Conservation (phyloP, 768 basidiomycete species). For the Russula foetens region DNA sequence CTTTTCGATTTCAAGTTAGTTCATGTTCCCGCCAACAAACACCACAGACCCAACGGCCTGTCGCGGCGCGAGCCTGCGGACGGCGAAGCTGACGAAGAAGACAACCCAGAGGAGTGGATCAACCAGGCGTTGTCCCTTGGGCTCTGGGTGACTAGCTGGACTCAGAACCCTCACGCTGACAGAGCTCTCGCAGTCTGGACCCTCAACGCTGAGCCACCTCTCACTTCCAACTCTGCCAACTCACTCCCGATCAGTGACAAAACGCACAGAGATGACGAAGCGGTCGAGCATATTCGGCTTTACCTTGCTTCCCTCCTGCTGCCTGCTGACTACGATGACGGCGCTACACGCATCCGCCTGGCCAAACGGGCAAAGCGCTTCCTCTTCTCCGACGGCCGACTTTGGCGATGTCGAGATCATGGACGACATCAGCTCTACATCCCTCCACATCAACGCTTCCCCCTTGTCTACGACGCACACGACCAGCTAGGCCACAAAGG, state of each 20-base stretch:
- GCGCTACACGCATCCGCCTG: too few relatives aligned
- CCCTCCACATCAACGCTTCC: not conserved
- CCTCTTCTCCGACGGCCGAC: not conserved
- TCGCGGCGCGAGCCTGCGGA: conserved; percentile 16
- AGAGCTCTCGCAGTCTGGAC: not conserved
- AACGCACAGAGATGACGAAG: too few relatives aligned
- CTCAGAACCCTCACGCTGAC: not conserved
- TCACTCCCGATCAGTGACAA: too few relatives aligned
- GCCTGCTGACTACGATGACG: not conserved
- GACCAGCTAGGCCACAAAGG: not conserved
- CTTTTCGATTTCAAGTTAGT: conserved; percentile 31
- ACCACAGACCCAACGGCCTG: conserved; percentile 27
- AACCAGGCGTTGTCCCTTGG: not conserved
- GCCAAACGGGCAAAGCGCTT: not conserved
- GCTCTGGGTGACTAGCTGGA: not conserved
- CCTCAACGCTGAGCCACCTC: too few relatives aligned
- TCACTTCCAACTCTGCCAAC: too few relatives aligned
- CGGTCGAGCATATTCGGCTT: too few relatives aligned
- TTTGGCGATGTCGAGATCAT: not conserved
- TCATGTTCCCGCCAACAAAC: conserved; percentile 28
- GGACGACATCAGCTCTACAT: not conserved
- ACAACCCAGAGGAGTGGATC: not conserved
- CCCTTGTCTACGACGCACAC: not conserved
- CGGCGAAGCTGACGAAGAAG: not conserved
- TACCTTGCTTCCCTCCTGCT: too few relatives aligned